These are phyloP conservation scores for Dactylellina haptotyla DNA, from an alignment of 2,329 filamentous ascomycete genomes.

Conservation along the genomic window DNA sequence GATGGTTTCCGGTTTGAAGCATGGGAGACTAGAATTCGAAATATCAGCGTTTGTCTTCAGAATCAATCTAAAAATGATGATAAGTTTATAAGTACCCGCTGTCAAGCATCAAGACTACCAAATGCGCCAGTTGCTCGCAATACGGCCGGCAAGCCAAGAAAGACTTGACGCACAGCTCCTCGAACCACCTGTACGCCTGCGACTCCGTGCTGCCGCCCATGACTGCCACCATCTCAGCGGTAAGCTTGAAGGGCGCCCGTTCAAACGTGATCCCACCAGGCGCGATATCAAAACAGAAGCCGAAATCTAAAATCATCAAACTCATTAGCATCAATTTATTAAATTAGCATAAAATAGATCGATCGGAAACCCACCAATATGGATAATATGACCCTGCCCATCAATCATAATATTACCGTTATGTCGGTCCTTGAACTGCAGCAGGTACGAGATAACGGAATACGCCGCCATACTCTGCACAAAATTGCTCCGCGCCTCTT, in stretches of 20 bases:
- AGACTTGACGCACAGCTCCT: slow-evolving; percentile 93
- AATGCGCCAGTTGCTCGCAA: slow-evolving; percentile 85
- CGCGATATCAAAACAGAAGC: slow-evolving; percentile 99
- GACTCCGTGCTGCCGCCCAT: slow-evolving; percentile 89
- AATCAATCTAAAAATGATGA: neutral
- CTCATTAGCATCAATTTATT: neutral
- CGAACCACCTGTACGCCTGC: slow-evolving; percentile 93
- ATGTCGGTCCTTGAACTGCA: slow-evolving; percentile 99
- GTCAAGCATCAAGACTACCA: slow-evolving; percentile 94
- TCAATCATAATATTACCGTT: slow-evolving; percentile 99
- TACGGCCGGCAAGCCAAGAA: slow-evolving; percentile 90
- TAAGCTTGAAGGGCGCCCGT: slow-evolving; percentile 97
- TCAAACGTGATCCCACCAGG: slow-evolving; percentile 98
- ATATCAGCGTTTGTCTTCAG: neutral
- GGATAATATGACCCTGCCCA: slow-evolving; percentile 93
- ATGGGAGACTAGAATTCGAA: slow-evolving; percentile 70
- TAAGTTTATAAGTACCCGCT: slow-evolving; percentile 68
- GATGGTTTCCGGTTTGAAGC: slow-evolving; percentile 96
- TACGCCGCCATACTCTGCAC: slow-evolving; percentile 99
- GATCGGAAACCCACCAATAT: slow-evolving; percentile 69
- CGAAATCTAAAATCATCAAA: slow-evolving; percentile 73
- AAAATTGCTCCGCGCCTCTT: slow-evolving; percentile 83
- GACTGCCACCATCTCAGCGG: slow-evolving; percentile 96
- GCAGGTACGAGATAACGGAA: slow-evolving; percentile 91
- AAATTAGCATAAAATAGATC: neutral